Evolutionary conservation across 1,139 yeast species (phyloP).

Genomic region (Zhuliangozyma parablackwelliae): DNA sequence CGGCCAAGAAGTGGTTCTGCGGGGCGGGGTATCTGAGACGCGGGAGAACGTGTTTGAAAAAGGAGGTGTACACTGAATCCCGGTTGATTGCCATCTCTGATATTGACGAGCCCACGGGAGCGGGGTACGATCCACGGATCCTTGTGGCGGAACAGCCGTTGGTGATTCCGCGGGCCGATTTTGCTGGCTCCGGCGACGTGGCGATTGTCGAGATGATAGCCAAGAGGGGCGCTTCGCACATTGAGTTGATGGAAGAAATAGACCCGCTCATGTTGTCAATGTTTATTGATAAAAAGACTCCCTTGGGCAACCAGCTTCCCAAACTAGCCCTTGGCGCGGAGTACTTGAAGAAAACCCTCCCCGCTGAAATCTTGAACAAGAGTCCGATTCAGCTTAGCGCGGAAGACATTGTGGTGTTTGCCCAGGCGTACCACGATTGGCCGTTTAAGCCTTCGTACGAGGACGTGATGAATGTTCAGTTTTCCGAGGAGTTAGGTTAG

Average conservation of each 20-base stretch:
- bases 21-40: constrained; percentile 43
- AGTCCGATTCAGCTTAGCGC: constrained; percentile 46
- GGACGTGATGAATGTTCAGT: constrained; percentile 4
- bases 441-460: constrained; percentile 68
- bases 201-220: constrained; percentile 63
- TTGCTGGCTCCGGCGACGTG: constrained; percentile 20
- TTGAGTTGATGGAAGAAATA: constrained; percentile 64
- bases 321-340: constrained; percentile 82
- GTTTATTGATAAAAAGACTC: neutral
- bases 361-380: constrained; percentile 36
- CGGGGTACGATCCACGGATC: constrained; percentile 34
- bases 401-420: constrained; percentile 51
- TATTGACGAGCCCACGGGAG: constrained; percentile 19
- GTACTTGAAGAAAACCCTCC: constrained; percentile 38
- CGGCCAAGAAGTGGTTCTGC: constrained; percentile 61
- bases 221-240: constrained; percentile 27
- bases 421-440: constrained; percentile 62
- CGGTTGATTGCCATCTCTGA: constrained; percentile 47
- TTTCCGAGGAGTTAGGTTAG: no score
- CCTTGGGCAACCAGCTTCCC: constrained; percentile 43
- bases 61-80: constrained; percentile 56
- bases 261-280: constrained; percentile 53
- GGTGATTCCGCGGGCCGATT: constrained; percentile 18
- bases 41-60: constrained; percentile 54
- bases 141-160: constrained; percentile 38